A percentile compares a stretch with the other conserved stretches of the same genome.
Evolutionary conservation across 768 basidiomycete genomes (phyloP).

Genomic region (Suillus subaureus): DNA sequence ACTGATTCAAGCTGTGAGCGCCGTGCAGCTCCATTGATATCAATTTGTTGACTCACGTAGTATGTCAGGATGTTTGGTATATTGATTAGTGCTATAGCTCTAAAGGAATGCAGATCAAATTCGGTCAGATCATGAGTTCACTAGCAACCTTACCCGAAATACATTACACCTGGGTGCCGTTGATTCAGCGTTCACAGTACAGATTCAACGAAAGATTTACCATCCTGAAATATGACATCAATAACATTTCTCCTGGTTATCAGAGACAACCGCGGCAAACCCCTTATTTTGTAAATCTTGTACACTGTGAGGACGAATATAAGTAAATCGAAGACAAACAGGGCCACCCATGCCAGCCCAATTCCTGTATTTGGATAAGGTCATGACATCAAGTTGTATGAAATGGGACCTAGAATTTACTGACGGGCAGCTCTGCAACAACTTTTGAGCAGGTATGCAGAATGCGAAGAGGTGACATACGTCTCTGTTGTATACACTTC

Average conservation of each 20-base stretch:
- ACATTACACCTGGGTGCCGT: not conserved
- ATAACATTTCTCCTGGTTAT: not conserved
- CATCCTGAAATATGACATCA: not conserved
- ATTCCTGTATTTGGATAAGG: not conserved
- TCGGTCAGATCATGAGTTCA: slow-evolving; percentile 2
- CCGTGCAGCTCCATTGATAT: not conserved
- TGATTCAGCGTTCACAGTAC: not conserved
- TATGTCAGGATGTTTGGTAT: slow-evolving; percentile 48
- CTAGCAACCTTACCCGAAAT: not conserved
- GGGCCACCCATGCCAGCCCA: not conserved
- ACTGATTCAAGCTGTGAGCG: not conserved
- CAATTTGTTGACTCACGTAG: slow-evolving; percentile 30
- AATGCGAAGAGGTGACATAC: slow-evolving; percentile 35
- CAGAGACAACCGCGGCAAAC: not conserved
- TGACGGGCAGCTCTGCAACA: not conserved
- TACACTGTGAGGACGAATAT: not conserved
- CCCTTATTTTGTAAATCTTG: not conserved
- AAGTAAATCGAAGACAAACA: not conserved
- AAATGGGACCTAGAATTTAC: not conserved
- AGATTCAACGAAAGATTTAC: not conserved
- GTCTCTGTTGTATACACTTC: slow-evolving; percentile 9
- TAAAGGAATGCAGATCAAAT: slow-evolving; percentile 28
- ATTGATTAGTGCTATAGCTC: slow-evolving; percentile 55
- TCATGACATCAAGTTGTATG: not conserved
- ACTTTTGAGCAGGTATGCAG: slow-evolving; percentile 28